Percentiles rank a stretch among this genome's conserved stretches.
Conservation (phyloP, 169 alveolate genomes). For the Neospora caninum region DNA sequence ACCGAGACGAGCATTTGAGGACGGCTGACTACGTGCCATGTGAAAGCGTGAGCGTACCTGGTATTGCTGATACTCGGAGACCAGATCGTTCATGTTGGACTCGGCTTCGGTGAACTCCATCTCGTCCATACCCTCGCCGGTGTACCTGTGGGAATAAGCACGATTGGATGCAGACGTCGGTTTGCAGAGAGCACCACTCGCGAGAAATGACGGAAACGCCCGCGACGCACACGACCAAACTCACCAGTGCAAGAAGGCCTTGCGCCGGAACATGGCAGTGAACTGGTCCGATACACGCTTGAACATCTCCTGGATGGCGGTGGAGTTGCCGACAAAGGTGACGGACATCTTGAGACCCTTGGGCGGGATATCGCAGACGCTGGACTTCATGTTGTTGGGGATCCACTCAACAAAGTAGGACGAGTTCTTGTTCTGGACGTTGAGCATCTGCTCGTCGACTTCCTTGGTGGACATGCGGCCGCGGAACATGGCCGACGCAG, state of each 20-base stretch:
- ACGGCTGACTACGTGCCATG: constrained; percentile 74
- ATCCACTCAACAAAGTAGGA: constrained; percentile 99
- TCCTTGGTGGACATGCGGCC: constrained; percentile 99
- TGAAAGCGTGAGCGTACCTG: constrained; percentile 79
- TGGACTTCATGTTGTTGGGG: constrained; percentile 96
- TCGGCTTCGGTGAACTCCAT: constrained; percentile 99
- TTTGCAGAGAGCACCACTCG: not conserved
- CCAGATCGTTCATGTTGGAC: constrained; percentile 97
- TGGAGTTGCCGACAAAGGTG: constrained; percentile 96
- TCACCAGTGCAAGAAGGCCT: constrained; percentile 97
- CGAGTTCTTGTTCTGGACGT: constrained; percentile 97
- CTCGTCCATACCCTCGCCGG: constrained; percentile 99
- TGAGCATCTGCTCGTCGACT: constrained; percentile 99
- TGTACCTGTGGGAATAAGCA: constrained; percentile 69
- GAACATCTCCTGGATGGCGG: constrained; percentile 98
- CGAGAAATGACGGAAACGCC: not conserved
- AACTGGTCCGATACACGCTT: constrained; percentile 97
- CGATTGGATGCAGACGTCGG: too few relatives aligned
- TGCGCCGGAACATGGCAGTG: constrained; percentile 98
- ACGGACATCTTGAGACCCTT: constrained; percentile 98
- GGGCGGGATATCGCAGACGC: constrained; percentile 99
- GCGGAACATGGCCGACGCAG: constrained; percentile 97
- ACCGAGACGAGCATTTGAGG: not conserved
- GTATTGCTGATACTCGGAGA: constrained; percentile 98
- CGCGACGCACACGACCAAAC: not conserved